phyloP scores from a whole-genome alignment of 139 green algal species.

The Bryopsis sp. region DNA sequence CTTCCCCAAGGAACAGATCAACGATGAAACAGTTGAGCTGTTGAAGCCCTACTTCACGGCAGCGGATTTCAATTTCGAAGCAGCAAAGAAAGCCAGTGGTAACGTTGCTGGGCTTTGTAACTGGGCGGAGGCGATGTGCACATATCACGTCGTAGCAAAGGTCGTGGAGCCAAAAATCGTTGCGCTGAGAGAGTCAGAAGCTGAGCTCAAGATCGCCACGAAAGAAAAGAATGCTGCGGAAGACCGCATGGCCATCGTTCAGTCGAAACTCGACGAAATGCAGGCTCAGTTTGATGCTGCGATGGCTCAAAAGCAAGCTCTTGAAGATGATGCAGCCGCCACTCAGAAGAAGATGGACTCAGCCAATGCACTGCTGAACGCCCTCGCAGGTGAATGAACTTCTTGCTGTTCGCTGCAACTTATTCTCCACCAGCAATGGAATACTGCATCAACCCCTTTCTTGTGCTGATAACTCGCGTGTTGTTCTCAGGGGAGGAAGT shows the following conservation, averaged over 20 bases:
- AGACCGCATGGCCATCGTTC: slow-evolving; percentile 77
- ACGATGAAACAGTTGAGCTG: slow-evolving; percentile 49
- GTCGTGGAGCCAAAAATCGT: slow-evolving; percentile 93
- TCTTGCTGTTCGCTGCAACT: too few relatives aligned
- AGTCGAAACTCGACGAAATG: slow-evolving; percentile 85
- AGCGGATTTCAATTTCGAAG: slow-evolving; percentile 87
- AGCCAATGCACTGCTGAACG: slow-evolving; percentile 77
- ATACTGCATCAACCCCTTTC: not conserved
- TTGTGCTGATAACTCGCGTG: not conserved
- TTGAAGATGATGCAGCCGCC: slow-evolving; percentile 79
- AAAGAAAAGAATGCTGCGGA: slow-evolving; percentile 86
- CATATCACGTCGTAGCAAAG: slow-evolving; percentile 84
- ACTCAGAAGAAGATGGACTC: slow-evolving; percentile 86
- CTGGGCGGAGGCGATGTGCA: slow-evolving; percentile 89
- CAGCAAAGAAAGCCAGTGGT: slow-evolving; percentile 73
- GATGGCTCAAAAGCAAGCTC: slow-evolving; percentile 80
- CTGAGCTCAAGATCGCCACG: slow-evolving; percentile 73
- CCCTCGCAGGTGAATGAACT: slow-evolving; percentile 50
- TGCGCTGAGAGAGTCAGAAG: slow-evolving; percentile 67
- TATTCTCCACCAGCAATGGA: too few relatives aligned
- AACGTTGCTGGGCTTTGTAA: slow-evolving; percentile 83
- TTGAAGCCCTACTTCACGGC: slow-evolving; percentile 82
- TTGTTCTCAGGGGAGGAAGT: slow-evolving; percentile 64
- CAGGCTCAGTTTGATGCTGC: slow-evolving; percentile 85
- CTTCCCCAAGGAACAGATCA: slow-evolving; percentile 85